Evolutionary conservation across 2,329 filamentous ascomycete species (phyloP).

Genomic region (Arthrobotrys sphaeroides): DNA sequence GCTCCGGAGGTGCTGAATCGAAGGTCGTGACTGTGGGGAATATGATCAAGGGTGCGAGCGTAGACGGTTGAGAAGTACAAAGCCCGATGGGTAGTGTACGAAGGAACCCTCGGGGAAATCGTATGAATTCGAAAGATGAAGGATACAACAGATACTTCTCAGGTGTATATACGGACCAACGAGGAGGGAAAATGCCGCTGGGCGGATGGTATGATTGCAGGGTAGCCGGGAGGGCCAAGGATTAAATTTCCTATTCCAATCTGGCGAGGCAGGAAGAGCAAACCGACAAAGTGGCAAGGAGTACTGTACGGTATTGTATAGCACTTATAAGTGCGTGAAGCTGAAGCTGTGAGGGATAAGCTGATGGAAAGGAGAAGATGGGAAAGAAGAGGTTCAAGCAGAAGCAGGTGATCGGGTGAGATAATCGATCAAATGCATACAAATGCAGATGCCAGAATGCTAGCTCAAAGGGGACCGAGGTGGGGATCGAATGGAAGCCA

Average conservation of each 20-base stretch:
- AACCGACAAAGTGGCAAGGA: constrained; percentile 18
- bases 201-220: constrained; percentile 16
- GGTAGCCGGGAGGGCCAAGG: constrained; percentile 43
- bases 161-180: no score
- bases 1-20: background rate
- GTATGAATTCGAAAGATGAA: constrained; percentile 2
- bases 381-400: constrained; percentile 3
- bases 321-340: background rate
- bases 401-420: background rate
- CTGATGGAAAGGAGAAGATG: background rate
- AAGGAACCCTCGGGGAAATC: background rate
- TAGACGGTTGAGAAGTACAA: background rate
- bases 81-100: no score
- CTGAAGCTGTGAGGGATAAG: background rate
- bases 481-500: constrained; percentile 10
- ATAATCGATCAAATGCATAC: background rate
- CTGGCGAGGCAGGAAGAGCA: constrained; percentile 51
- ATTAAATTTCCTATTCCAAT: constrained; percentile 54
- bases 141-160: no score
- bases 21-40: background rate
- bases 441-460: background rate
- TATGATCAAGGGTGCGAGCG: background rate
- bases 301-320: background rate
- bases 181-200: constrained; percentile 28
- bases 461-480: background rate